These are phyloP conservation scores for Chrysoporthe austroafricana DNA, from an alignment of 2,329 filamentous ascomycete genomes.

Conservation along the genomic window DNA sequence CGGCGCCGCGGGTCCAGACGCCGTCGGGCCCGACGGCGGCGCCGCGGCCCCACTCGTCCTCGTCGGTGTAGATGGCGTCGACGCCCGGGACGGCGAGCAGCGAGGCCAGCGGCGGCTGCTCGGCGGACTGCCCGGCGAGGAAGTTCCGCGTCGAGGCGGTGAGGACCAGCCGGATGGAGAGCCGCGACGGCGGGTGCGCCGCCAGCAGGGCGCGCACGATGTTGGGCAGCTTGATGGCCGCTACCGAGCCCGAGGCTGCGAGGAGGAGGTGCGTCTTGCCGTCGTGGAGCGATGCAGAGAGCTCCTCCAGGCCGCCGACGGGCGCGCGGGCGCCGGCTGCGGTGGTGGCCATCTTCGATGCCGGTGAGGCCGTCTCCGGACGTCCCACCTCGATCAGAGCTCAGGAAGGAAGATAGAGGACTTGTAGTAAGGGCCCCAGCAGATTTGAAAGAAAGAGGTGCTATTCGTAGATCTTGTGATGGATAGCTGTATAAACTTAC, in stretches of 20 bases:
- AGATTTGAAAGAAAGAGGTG: too few species aligned
- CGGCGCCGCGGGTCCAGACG: conserved; percentile 77
- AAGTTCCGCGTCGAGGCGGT: conserved; percentile 76
- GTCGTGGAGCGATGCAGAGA: conserved; percentile 20
- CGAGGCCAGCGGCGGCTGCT: conserved; percentile 71
- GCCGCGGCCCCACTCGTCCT: conserved; percentile 73
- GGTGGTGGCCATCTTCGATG: conserved; percentile 11
- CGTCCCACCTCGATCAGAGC: not conserved
- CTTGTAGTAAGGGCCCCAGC: not conserved
- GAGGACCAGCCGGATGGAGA: conserved; percentile 86
- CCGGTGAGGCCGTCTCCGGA: not conserved
- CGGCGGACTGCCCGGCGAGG: conserved; percentile 72
- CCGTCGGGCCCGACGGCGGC: conserved; percentile 41
- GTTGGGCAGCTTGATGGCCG: conserved; percentile 79
- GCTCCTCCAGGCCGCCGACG: conserved; percentile 17
- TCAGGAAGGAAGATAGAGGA: not conserved
- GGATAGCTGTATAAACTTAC: too few species aligned
- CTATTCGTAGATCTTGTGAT: not conserved
- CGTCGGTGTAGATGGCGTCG: conserved; percentile 79
- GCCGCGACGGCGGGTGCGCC: conserved; percentile 43
- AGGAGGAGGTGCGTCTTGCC: conserved; percentile 28
- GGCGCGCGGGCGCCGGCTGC: not conserved
- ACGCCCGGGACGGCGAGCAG: conserved; percentile 69
- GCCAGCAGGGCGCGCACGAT: conserved; percentile 63
- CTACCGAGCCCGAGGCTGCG: conserved; percentile 60